Conservation (phyloP, 2,329 filamentous ascomycete species). For the Ophiostoma perfectum region DNA sequence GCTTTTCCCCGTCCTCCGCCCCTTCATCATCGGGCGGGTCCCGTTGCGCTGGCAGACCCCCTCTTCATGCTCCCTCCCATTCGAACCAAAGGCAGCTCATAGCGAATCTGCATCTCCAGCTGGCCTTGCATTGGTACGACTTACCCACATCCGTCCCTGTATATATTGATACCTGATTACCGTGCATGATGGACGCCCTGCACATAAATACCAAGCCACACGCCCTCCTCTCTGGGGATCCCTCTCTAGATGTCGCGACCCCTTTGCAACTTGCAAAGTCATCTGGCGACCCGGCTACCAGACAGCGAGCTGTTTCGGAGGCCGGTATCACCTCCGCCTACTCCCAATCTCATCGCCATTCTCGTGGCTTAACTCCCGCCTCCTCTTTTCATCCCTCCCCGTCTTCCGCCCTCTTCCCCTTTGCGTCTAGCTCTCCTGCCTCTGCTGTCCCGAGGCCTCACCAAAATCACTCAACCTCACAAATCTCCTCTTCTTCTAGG, state of each 20-base stretch:
- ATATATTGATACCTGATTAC: constrained; percentile 8
- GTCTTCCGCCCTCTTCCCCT: background rate
- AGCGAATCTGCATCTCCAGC: constrained; percentile 5
- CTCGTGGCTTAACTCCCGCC: background rate
- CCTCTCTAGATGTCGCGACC: constrained; percentile 16
- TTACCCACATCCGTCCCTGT: background rate
- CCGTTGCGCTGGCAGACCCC: constrained; percentile 21
- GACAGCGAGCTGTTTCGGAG: constrained; percentile 20
- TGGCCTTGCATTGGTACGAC: constrained; percentile 26
- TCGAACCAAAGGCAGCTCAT: background rate
- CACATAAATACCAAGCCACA: constrained; percentile 17
- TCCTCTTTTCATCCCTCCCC: background rate
- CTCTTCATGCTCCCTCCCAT: background rate
- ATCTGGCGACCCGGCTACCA: constrained; percentile 14
- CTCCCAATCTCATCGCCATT: background rate
- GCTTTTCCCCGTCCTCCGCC: constrained; percentile 1
- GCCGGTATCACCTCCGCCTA: constrained; percentile 20
- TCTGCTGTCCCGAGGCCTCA: too few species aligned
- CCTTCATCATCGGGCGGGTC: constrained; percentile 21
- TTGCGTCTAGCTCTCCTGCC: background rate
- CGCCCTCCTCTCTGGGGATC: constrained; percentile 20
- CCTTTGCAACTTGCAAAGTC: background rate
- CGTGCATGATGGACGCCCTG: constrained; percentile 10
- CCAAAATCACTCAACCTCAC: too few species aligned
- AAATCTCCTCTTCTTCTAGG: too few species aligned